Base-by-base conservation (phyloP, 495 filamentous ascomycete species). In the Penicillium bialowiezense region DNA sequence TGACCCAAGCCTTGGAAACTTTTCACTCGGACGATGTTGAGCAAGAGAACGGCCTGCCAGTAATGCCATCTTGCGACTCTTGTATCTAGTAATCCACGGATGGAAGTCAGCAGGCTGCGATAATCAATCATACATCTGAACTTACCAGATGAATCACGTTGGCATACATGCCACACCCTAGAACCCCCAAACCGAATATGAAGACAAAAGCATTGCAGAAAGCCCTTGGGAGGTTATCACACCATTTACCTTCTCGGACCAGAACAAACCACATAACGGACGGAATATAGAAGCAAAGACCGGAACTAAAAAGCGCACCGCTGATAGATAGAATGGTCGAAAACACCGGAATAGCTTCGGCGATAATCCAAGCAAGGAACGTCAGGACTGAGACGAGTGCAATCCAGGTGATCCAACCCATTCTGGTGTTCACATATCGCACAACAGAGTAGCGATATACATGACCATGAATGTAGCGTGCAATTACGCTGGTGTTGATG, bases 281-380 rank as follows among this genome's bases (percentile, higher is more conserved):
- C 1, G 82, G 81, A 49, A 85, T 70, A 56, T 82, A 82, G 50
- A 83, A 85, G n/a, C 76, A 81, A 56, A 85, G 84, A 32, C 80
- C 81, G 12, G 79, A 81, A 39, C 81, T 68, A 55, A 86, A 85
- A 29, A 85, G 68, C 1, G 79, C 66, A 21, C 79, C 80, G 44
- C 74, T 71, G 58, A 79, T 75, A 35, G 74, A 72, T 9, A 87
- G 64, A 48, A 87, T 58, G 34, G 78, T 75, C 40, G 74, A 77
- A 63, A 87, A 87, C 70, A 83, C 78, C 2, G 85, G 85, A 39
- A 88, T 82, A n/a, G 79, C 76, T 51, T 83, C 78, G 24, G 83
- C 83, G 57, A 88, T 79, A 38, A 86, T 55, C 75, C 78, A 88
- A 3, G 81, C 79, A 15, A 84, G 42, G 12, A 83, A 23, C 24